Evolutionary conservation across 768 basidiomycete genomes (phyloP).

Genomic region (Amanita polypyramis): DNA sequence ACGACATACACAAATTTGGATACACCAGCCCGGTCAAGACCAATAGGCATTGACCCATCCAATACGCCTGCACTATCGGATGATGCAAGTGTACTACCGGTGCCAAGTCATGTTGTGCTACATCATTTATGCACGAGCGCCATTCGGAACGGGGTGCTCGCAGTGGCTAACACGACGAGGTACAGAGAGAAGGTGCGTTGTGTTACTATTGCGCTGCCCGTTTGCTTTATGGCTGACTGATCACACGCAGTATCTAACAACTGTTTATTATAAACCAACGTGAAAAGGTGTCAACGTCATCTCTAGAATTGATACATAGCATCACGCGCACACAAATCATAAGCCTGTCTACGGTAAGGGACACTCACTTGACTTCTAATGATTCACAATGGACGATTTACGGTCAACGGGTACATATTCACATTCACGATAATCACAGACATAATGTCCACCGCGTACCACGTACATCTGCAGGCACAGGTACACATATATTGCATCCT

Average conservation of each 20-base stretch:
- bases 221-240: background rate
- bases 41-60: conserved; percentile 24
- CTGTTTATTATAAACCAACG: conserved; percentile 9
- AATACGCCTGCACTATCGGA: conserved; percentile 51
- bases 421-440: background rate
- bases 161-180: conserved; percentile 85
- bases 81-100: conserved; percentile 84
- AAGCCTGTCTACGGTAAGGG: background rate
- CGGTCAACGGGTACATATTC: no score
- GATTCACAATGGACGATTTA: background rate
- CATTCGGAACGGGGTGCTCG: conserved; percentile 86
- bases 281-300: background rate
- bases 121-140: conserved; percentile 95
- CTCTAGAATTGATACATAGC: conserved; percentile 6
- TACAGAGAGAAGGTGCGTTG: conserved; percentile 79
- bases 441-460: background rate
- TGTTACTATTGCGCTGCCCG: background rate
- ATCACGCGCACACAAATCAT: background rate
- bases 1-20: background rate
- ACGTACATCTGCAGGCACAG: background rate
- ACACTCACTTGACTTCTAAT: background rate
- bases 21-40: conserved; percentile 15
- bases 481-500: background rate
- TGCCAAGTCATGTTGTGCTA: conserved; percentile 88
- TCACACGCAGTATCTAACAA: conserved; percentile 5